Conservation (phyloP, 768 basidiomycete species). For the Lyophyllum atratum region DNA sequence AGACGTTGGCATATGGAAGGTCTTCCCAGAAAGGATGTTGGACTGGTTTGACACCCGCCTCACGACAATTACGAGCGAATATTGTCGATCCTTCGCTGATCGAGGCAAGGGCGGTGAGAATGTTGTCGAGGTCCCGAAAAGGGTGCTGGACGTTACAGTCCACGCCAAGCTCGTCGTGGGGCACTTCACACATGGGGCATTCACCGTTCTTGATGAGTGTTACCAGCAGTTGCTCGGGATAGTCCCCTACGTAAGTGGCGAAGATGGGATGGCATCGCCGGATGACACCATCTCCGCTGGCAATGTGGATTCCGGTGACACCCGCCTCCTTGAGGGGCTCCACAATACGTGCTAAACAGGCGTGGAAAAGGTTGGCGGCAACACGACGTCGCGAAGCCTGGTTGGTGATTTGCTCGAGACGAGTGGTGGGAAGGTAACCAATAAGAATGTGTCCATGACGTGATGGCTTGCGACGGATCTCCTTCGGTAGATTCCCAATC, state of each 20-base stretch:
- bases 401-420: slow-evolving; percentile 31
- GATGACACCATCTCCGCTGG: slow-evolving; percentile 34
- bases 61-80: neutral
- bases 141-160: slow-evolving; percentile 6
- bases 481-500: slow-evolving; percentile 46
- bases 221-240: slow-evolving; percentile 45
- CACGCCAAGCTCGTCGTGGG: slow-evolving; percentile 17
- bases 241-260: slow-evolving; percentile 37
- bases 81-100: neutral
- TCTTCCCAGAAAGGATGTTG: slow-evolving; percentile 3
- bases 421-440: slow-evolving; percentile 40
- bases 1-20: slow-evolving; percentile 1
- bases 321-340: slow-evolving; percentile 27
- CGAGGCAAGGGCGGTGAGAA: neutral
- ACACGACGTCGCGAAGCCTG: slow-evolving; percentile 24
- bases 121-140: slow-evolving; percentile 23
- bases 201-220: slow-evolving; percentile 22
- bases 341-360: slow-evolving; percentile 29
- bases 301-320: slow-evolving; percentile 20
- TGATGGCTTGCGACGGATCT: slow-evolving; percentile 38
- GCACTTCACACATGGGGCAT: slow-evolving; percentile 16
- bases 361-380: slow-evolving; percentile 38
- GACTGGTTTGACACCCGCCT: slow-evolving; percentile 25
- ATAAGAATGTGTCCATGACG: slow-evolving; percentile 35
- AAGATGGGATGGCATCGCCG: slow-evolving; percentile 34